These are phyloP conservation scores for Trichoderma guizhouense DNA, from an alignment of 2,329 filamentous ascomycete genomes.

Conservation along the genomic window DNA sequence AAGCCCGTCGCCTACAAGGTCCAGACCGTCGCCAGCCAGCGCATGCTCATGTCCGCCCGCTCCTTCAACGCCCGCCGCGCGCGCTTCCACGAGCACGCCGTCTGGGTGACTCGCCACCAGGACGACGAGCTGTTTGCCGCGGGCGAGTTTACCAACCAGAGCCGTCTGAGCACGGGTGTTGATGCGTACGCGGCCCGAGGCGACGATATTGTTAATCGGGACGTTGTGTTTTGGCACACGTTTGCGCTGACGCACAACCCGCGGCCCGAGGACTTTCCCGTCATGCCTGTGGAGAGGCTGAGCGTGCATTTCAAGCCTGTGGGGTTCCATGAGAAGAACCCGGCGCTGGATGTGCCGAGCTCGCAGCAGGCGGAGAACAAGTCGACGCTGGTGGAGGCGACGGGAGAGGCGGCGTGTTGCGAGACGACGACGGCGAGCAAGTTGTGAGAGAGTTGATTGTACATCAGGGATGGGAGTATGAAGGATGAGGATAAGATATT, in stretches of 20 bases:
- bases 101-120: constrained; percentile 48
- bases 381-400: constrained; percentile 39
- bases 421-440: background rate
- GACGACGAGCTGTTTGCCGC: constrained; percentile 50
- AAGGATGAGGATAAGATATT: background rate
- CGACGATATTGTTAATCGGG: constrained; percentile 40
- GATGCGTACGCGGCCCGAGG: constrained; percentile 44
- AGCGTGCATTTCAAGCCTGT: constrained; percentile 41
- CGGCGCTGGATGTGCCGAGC: constrained; percentile 44
- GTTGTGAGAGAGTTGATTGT: constrained; percentile 5
- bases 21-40: constrained; percentile 42
- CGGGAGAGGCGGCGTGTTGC: constrained; percentile 26
- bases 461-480: constrained; percentile 9
- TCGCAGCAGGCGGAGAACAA: constrained; percentile 29
- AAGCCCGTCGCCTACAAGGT: constrained; percentile 50
- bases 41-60: constrained; percentile 43
- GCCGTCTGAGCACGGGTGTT: constrained; percentile 43
- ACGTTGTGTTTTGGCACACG: constrained; percentile 44
- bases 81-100: constrained; percentile 43
- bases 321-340: constrained; percentile 47
- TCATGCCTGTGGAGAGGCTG: constrained; percentile 49
- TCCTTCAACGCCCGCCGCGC: constrained; percentile 43
- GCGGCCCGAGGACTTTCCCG: constrained; percentile 48
- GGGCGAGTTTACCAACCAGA: constrained; percentile 51
- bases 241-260: constrained; percentile 50